A percentile compares a stretch with the other conserved stretches of the same genome.
Conservation (phyloP, 2,329 filamentous ascomycete species). For the Dothistroma pini region DNA sequence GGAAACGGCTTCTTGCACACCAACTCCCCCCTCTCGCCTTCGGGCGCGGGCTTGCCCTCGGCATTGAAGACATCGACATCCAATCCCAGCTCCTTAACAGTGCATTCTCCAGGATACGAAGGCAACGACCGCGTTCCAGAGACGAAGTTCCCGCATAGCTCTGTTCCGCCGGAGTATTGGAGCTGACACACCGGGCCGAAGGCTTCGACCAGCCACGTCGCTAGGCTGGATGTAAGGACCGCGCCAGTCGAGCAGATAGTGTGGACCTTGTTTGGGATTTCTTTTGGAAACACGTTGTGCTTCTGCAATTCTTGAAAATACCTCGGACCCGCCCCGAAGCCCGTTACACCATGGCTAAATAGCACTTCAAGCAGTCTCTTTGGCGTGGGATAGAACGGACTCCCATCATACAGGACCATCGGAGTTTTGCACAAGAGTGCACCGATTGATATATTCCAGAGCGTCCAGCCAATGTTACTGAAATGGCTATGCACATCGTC, state of each 20-base stretch:
- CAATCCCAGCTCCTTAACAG: constrained; percentile 50
- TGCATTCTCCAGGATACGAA: constrained; percentile 56
- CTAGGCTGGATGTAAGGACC: constrained; percentile 8
- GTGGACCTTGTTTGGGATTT: constrained; percentile 8
- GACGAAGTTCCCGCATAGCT: constrained; percentile 63
- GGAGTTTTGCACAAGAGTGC: constrained; percentile 58
- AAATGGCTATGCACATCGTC: constrained; percentile 51
- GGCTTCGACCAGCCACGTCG: constrained; percentile 8
- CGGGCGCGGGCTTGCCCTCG: constrained; percentile 48
- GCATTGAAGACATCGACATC: constrained; percentile 57
- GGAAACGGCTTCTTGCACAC: constrained; percentile 66
- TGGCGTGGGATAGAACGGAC: constrained; percentile 66
- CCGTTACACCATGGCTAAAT: constrained; percentile 61
- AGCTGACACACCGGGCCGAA: constrained; percentile 16
- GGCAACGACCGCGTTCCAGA: constrained; percentile 65
- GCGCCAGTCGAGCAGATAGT: constrained; percentile 17
- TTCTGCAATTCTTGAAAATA: constrained; percentile 68
- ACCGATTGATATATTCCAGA: constrained; percentile 65
- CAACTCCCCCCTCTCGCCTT: constrained; percentile 68
- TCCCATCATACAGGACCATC: constrained; percentile 72
- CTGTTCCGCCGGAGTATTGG: constrained; percentile 68
- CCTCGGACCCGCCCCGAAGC: constrained; percentile 68
- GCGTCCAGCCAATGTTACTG: constrained; percentile 74
- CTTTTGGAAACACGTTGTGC: constrained; percentile 37
- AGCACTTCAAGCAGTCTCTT: constrained; percentile 59